Evolutionary conservation across 768 basidiomycete genomes (phyloP).

Genomic region (Leccinum barrowsii): DNA sequence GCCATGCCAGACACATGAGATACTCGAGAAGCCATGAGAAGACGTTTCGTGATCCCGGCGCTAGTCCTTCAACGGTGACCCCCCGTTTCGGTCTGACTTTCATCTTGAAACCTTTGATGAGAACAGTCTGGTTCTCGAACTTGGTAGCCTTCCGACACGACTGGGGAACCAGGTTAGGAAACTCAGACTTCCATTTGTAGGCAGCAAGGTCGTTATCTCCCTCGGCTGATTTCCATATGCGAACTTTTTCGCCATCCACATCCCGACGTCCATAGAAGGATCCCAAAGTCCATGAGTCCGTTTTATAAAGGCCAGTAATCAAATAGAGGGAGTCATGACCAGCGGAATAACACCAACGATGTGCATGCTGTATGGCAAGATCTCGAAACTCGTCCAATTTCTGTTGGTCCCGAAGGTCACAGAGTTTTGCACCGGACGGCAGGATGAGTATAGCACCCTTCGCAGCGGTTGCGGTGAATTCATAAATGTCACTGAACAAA

Average conservation of each 20-base stretch:
- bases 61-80: not conserved
- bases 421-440: slow-evolving; percentile 1
- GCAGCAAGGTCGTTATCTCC: not conserved
- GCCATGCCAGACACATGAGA: not conserved
- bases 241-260: not conserved
- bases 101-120: slow-evolving; percentile 11
- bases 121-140: slow-evolving; percentile 8
- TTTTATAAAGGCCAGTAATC: not conserved
- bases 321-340: slow-evolving; percentile 1
- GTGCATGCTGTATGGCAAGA: not conserved
- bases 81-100: not conserved
- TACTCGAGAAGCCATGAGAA: not conserved
- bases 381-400: not conserved
- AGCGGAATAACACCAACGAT: not conserved
- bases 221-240: not conserved
- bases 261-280: not conserved
- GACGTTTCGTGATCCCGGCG: too few species aligned
- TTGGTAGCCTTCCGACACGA: not conserved
- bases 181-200: not conserved
- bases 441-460: slow-evolving; percentile 3
- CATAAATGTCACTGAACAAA: not conserved
- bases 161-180: not conserved
- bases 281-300: not conserved
- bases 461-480: not conserved
- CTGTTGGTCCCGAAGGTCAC: not conserved